Evolutionary conservation across 169 alveolate species (phyloP), one percentile per base, ranked within the genome.

Genomic region (Perkinsus marinus): DNA sequence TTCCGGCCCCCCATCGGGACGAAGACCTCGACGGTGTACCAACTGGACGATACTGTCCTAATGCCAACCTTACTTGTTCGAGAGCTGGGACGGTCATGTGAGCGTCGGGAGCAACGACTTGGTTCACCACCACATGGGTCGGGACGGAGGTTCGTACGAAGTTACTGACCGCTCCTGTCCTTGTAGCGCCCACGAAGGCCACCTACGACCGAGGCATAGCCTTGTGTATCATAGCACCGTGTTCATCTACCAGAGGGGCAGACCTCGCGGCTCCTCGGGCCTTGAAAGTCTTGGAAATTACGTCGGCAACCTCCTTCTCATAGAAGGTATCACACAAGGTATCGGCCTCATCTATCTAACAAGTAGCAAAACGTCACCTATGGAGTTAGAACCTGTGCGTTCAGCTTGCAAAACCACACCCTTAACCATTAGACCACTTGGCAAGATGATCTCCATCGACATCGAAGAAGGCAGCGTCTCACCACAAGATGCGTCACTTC

Each of bases 271-370:
- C 92, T 22, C 89, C 90, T 16, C 90, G 46, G 39, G 57, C 68
- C 10, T 34, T 57, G 41, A 39, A 39, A 17, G 92, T 39, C 39
- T 89, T 34, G 16, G 91, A 89, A 39, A 34, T 89, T 0, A 92
- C 69, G n/a, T 36, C 41, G 3, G 39, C 68, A 26, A 47, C 39
- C 30, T 93, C 94, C 92, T 91, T 43, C 47, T 92, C 94, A 89
- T 69, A 92, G 90, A 93, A 92, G 39, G 93, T 30, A 91, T 92
- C 95, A 90, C 95, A 93, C 39, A 93, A 92, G 34, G 93, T 90
- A 68, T 93, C 95, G 39, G 95, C 95, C 37, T 93, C 95, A 68
- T 93, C 95, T 13, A 57, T 57, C 79, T 57, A 30, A 57, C n/a
- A n/a, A n/a, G n/a, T n/a, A n/a, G n/a, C n/a, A 16, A 57, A 57